phyloP scores from a whole-genome alignment of 2,329 filamentous ascomycete genomes.

The Cercospora janseana region DNA sequence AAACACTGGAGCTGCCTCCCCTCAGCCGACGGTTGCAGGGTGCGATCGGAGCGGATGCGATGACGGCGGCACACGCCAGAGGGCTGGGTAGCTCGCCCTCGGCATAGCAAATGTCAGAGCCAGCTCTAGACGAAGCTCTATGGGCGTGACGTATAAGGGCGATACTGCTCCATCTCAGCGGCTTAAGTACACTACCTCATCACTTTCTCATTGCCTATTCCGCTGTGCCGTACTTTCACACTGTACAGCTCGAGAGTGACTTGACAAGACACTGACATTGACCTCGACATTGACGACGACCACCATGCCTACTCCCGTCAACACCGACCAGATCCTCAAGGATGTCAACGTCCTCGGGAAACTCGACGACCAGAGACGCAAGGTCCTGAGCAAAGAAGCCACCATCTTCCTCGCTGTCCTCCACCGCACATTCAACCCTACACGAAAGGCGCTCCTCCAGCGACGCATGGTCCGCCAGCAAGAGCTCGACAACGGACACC shows the following conservation, averaged over 20 bases:
- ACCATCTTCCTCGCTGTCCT: slow-evolving; percentile 89
- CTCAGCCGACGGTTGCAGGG: slow-evolving; percentile 18
- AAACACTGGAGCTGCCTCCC: slow-evolving; percentile 7
- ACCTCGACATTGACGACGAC: slow-evolving; percentile 6
- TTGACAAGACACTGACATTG: background rate
- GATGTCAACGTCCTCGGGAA: slow-evolving; percentile 83
- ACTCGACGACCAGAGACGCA: slow-evolving; percentile 74
- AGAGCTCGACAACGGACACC: slow-evolving; percentile 83
- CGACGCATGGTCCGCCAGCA: slow-evolving; percentile 82
- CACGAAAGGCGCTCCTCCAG: slow-evolving; percentile 84
- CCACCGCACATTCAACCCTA: slow-evolving; percentile 89
- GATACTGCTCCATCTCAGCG: slow-evolving; percentile 17
- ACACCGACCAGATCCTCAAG: slow-evolving; percentile 69
- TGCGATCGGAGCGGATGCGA: slow-evolving; percentile 21
- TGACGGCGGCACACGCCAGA: slow-evolving; percentile 19
- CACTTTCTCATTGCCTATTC: slow-evolving; percentile 12
- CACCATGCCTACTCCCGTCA: slow-evolving; percentile 31
- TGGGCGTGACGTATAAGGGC: slow-evolving; percentile 27
- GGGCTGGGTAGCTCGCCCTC: slow-evolving; percentile 18
- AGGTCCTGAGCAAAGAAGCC: slow-evolving; percentile 88
- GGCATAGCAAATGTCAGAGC: slow-evolving; percentile 15
- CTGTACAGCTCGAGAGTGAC: background rate
- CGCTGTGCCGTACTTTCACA: background rate
- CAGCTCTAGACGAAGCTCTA: slow-evolving; percentile 18
- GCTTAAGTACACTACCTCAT: slow-evolving; percentile 9